phyloP scores from a whole-genome alignment of 306 rosid genomes.

The Casuarina glauca region DNA sequence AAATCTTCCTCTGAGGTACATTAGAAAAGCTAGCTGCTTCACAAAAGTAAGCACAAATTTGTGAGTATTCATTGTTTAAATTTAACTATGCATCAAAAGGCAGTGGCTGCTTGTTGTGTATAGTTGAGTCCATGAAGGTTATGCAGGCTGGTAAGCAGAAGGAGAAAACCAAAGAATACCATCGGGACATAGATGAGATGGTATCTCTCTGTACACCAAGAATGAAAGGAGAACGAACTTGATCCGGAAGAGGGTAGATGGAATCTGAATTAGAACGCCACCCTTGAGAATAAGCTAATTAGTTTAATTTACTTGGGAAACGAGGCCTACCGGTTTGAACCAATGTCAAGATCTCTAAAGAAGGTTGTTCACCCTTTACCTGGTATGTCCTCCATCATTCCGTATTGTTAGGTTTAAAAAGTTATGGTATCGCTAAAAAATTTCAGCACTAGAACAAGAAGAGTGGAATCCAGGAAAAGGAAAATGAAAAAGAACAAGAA shows the following conservation, averaged over 20 bases:
- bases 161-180: background rate
- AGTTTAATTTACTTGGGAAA: background rate
- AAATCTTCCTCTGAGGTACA: conserved; percentile 30
- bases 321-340: background rate
- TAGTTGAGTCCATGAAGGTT: background rate
- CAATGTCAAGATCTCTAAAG: background rate
- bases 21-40: conserved; percentile 22
- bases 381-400: background rate
- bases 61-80: background rate
- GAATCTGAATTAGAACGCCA: background rate
- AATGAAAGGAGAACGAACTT: background rate
- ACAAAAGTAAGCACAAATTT: background rate
- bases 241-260: too few species aligned
- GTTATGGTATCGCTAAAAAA: background rate
- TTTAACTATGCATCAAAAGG: background rate
- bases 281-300: background rate
- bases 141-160: background rate
- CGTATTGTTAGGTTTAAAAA: background rate
- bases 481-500: background rate
- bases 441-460: background rate
- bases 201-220: background rate
- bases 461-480: background rate
- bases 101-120: background rate
- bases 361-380: background rate
- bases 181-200: background rate